Percentiles rank a stretch among this genome's conserved stretches.
phyloP scores from a whole-genome alignment of 352 stramenopile species.

The Phytophthora vignae region DNA sequence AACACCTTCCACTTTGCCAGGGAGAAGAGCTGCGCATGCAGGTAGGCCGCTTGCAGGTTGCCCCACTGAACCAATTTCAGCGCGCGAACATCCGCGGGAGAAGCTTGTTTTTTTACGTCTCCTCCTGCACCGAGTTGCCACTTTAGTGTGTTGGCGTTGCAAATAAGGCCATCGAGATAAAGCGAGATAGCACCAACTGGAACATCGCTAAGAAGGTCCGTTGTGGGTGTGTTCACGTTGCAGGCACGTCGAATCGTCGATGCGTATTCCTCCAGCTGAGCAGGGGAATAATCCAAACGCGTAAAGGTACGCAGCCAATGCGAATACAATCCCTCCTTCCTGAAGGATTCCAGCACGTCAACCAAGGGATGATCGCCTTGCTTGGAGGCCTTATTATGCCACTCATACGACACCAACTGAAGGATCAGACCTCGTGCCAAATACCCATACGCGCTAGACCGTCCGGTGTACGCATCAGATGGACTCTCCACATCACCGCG shows the following conservation, averaged over 20 bases:
- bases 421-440: constrained; percentile 67
- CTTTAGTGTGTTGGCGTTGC: constrained; percentile 31
- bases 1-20: constrained; percentile 72
- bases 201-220: constrained; percentile 26
- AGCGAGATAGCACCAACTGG: constrained; percentile 24
- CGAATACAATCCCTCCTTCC: constrained; percentile 67
- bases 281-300: constrained; percentile 59
- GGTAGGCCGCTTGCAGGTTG: constrained; percentile 61
- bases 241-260: constrained; percentile 32
- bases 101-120: constrained; percentile 25
- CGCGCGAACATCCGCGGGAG: constrained; percentile 38
- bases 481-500: constrained; percentile 25
- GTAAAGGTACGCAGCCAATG: constrained; percentile 79
- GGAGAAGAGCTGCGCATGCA: constrained; percentile 61
- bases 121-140: constrained; percentile 45
- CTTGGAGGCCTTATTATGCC: constrained; percentile 54
- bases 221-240: constrained; percentile 6
- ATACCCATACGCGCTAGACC: constrained; percentile 67
- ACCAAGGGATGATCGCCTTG: constrained; percentile 48
- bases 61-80: constrained; percentile 60
- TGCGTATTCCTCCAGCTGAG: constrained; percentile 33
- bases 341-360: constrained; percentile 64
- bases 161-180: constrained; percentile 44
- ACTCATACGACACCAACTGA: constrained; percentile 71
- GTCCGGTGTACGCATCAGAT: constrained; percentile 52